Conservation (phyloP, 345 rosid genomes). For the Citrus hindsii region DNA sequence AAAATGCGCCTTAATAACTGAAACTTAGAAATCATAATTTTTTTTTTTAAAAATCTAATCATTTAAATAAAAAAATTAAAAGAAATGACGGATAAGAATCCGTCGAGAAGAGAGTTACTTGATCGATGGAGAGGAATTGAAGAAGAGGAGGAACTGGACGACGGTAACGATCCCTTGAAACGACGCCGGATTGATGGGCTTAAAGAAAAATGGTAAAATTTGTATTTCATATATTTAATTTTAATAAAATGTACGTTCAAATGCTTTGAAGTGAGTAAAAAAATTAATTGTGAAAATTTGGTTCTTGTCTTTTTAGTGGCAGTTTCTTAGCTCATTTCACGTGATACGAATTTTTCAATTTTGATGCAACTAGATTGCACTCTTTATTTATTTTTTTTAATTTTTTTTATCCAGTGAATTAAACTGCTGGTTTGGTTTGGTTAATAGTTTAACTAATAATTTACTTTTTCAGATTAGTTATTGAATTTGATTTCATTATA, state of each 20-base stretch:
- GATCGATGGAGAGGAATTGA: slow-evolving; percentile 76
- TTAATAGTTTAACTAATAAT: no score
- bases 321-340: neutral
- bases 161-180: slow-evolving; percentile 40
- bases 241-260: neutral
- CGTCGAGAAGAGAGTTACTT: slow-evolving; percentile 48
- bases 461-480: no score
- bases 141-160: slow-evolving; percentile 63
- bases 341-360: neutral
- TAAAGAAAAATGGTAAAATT: slow-evolving; percentile 75
- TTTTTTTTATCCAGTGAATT: no score
- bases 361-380: neutral
- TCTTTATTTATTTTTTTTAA: neutral
- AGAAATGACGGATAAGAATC: slow-evolving; percentile 36
- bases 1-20: neutral
- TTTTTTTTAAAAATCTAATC: no score
- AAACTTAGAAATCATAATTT: neutral
- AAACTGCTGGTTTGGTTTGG: no score
- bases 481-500: neutral
- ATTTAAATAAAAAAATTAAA: neutral
- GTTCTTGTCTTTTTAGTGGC: neutral
- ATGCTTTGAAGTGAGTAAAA: neutral
- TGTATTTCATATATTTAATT: neutral
- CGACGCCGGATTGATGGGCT: slow-evolving; percentile 49
- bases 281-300: neutral